Evolutionary conservation across 352 stramenopile genomes (phyloP).

Genomic region (Saprolegnia diclina): DNA sequence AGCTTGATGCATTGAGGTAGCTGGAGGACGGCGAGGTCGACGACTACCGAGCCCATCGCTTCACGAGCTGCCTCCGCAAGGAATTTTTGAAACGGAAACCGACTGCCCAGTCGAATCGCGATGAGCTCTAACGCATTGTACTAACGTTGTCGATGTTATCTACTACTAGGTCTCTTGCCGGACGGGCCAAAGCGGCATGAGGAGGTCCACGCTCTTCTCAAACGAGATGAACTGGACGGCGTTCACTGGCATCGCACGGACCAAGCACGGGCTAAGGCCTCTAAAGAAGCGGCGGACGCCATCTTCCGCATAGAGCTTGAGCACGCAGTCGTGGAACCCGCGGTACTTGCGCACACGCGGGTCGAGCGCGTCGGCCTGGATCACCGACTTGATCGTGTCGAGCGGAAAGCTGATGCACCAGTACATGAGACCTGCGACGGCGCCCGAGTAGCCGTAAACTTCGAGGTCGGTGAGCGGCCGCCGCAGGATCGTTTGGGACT

Average conservation of each 20-base stretch:
- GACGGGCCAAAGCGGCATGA: conserved; percentile 21
- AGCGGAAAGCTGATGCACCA: conserved; percentile 77
- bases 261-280: conserved; percentile 66
- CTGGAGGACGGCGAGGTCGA: conserved; percentile 26
- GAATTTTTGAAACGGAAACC: background rate
- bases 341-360: conserved; percentile 42
- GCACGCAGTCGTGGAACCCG: conserved; percentile 60
- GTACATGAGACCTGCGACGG: conserved; percentile 78
- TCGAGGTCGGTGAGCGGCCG: conserved; percentile 35
- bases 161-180: background rate
- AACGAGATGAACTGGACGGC: conserved; percentile 83
- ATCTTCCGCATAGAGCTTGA: conserved; percentile 63
- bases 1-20: conserved; percentile 4
- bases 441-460: conserved; percentile 53
- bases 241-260: conserved; percentile 74
- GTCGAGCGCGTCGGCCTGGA: conserved; percentile 68
- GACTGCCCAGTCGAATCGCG: background rate
- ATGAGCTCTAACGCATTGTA: conserved; percentile 18
- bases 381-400: conserved; percentile 79
- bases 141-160: background rate
- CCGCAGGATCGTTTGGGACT: conserved; percentile 47
- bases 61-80: conserved; percentile 15
- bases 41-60: conserved; percentile 15
- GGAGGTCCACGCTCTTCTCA: conserved; percentile 37
- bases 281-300: conserved; percentile 64